Percentiles rank a stretch among this genome's conserved stretches.
These are phyloP conservation scores for Pyrenochaeta sp. DNA, from an alignment of 2,329 filamentous ascomycete genomes.

Conservation along the genomic window DNA sequence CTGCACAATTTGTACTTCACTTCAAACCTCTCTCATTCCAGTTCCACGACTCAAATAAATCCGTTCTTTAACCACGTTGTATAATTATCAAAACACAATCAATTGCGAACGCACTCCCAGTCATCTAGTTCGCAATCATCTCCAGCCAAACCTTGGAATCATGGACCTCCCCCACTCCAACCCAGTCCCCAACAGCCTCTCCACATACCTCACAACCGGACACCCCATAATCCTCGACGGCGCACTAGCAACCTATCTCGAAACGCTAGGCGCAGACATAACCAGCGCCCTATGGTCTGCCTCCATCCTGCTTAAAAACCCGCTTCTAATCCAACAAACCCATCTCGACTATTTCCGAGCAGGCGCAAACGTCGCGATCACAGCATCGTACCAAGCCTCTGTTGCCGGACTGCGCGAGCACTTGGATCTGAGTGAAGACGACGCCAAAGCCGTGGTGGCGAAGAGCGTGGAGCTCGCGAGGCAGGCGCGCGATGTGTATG, in stretches of 20 bases:
- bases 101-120: too few relatives aligned
- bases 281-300: constrained; percentile 56
- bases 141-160: neutral
- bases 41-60: too few relatives aligned
- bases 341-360: constrained; percentile 55
- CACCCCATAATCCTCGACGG: constrained; percentile 54
- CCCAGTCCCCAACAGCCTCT: constrained; percentile 10
- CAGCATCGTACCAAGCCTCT: constrained; percentile 58
- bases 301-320: constrained; percentile 49
- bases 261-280: constrained; percentile 53
- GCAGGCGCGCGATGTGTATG: constrained; percentile 45
- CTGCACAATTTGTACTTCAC: too few relatives aligned
- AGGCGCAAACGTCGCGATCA: constrained; percentile 57
- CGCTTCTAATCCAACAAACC: constrained; percentile 51
- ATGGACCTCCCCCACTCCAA: too few relatives aligned
- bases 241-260: constrained; percentile 57
- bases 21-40: too few relatives aligned
- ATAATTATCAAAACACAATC: too few relatives aligned
- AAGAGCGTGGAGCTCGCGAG: constrained; percentile 53
- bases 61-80: too few relatives aligned
- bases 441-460: constrained; percentile 47
- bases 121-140: too few relatives aligned
- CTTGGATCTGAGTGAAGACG: constrained; percentile 38
- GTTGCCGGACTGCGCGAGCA: constrained; percentile 50
- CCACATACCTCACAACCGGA: constrained; percentile 22